These are phyloP conservation scores for Blakeslea trispora DNA, from an alignment of 371 early-diverging fungal genomes.

Conservation along the genomic window DNA sequence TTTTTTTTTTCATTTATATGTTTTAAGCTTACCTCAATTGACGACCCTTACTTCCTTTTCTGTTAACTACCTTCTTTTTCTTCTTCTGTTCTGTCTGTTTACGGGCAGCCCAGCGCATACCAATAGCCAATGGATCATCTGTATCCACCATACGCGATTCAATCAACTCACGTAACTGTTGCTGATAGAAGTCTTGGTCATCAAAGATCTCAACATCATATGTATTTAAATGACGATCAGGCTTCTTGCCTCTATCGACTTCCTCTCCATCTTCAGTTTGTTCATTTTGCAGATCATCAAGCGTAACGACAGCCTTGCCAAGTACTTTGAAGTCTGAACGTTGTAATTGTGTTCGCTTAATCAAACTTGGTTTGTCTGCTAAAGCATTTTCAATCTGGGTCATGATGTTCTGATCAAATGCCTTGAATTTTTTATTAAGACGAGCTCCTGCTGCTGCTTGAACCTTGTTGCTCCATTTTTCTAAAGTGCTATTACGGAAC, in stretches of 20 bases:
- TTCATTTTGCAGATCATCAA: slow-evolving; percentile 8
- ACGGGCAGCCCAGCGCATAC: slow-evolving; percentile 83
- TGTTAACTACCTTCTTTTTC: slow-evolving; percentile 73
- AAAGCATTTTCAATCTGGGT: slow-evolving; percentile 79
- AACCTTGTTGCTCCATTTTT: slow-evolving; percentile 93
- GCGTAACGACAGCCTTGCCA: slow-evolving; percentile 42
- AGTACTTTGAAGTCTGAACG: slow-evolving; percentile 68
- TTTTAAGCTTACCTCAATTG: slow-evolving; percentile 71
- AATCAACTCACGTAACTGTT: slow-evolving; percentile 88
- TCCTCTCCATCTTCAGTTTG: slow-evolving; percentile 19
- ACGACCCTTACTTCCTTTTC: slow-evolving; percentile 91
- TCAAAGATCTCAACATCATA: slow-evolving; percentile 91
- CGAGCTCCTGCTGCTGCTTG: slow-evolving; percentile 73
- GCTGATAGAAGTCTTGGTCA: slow-evolving; percentile 94
- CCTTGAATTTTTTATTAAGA: slow-evolving; percentile 89
- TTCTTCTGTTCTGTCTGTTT: slow-evolving; percentile 73
- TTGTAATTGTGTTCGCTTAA: slow-evolving; percentile 85
- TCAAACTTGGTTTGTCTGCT: slow-evolving; percentile 72
- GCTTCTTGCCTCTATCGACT: slow-evolving; percentile 29
- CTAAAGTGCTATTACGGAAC: slow-evolving; percentile 83
- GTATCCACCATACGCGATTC: slow-evolving; percentile 89
- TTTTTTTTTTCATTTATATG: too few relatives aligned
- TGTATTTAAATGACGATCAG: slow-evolving; percentile 69
- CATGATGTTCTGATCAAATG: slow-evolving; percentile 84
- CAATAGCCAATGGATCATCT: slow-evolving; percentile 78